Base-by-base conservation (phyloP, 2,329 filamentous ascomycete species). In the Rugonectria rugulosa region DNA sequence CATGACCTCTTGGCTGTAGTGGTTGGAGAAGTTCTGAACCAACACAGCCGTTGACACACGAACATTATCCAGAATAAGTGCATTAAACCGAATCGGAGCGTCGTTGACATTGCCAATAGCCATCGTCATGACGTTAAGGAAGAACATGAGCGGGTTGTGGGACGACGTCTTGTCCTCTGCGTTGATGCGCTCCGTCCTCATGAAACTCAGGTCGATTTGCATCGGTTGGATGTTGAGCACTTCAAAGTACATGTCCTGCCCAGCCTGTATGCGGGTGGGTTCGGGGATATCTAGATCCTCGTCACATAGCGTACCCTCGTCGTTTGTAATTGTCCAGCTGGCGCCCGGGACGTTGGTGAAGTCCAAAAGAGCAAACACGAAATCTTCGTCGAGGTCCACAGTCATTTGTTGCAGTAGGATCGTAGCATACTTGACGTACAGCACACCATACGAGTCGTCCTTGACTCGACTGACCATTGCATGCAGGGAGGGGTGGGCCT, bases 51-150 rank as follows among this genome's bases (percentile, higher is more conserved):
- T 88, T 0, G 95, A 97, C 5, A 99, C 90, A 23, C 95, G 87
- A 38, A 95, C 93, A 67, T 99, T 99, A 74, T 99, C 95, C 20
- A 99, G 78, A 78, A 99, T 90, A 20, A 99, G 79, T 1, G 95
- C 92, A 61, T 98, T 99, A 71, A 99, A 87, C 42, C 92, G 88
- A 48, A 99, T 88, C 0, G 95, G 96, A 6, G 95, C 95, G 74
- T 99, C 96, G 68, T 99, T 99, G 79, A 99, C 92, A 68, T 99
- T 99, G 61, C 95, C 95, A 68, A 99, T 95, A 12, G 95, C 96
- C 95, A 99, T 99, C 1, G 96, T 98, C 80, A 99, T 88, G 64
- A 98, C 91, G 70, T 99, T 98, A 73, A 98, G 88, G 71, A 97
- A 93, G 78, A 98, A 99, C 93, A 98, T 98, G 73, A 99, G 83